These are phyloP conservation scores for Colletotrichum sp. DNA, from an alignment of 2,329 filamentous ascomycete species.

Conservation along the genomic window DNA sequence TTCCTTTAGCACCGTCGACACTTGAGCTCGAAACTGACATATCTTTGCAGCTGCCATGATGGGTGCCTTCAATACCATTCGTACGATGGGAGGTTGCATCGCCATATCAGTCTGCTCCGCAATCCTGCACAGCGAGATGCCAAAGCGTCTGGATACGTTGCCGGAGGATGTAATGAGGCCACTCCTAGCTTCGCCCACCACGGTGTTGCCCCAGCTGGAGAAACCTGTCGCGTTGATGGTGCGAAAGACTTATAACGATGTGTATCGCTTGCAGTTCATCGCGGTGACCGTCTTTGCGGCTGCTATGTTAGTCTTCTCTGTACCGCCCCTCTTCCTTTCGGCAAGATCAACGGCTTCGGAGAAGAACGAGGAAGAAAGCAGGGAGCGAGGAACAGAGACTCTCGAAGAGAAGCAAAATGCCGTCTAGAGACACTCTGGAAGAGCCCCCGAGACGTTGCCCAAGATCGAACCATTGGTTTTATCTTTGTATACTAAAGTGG, in stretches of 20 bases:
- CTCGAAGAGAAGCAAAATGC: not conserved
- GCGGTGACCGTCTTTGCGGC: not conserved
- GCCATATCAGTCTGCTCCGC: not conserved
- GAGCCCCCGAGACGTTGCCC: not conserved
- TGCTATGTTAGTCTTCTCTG: not conserved
- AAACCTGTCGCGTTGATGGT: not conserved
- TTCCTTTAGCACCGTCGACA: not conserved
- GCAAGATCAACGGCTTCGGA: not conserved
- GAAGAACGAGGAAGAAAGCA: not conserved
- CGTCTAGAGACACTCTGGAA: not conserved
- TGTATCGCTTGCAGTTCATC: not conserved
- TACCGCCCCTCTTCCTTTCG: not conserved
- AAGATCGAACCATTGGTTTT: not conserved
- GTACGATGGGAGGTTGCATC: not conserved
- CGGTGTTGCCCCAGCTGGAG: not conserved
- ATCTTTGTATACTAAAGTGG: not conserved
- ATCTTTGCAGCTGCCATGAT: not conserved
- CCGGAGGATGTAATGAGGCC: not conserved
- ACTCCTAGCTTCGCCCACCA: not conserved
- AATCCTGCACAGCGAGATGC: not conserved
- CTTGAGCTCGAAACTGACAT: too few relatives aligned
- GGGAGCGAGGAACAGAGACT: not conserved
- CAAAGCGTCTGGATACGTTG: not conserved
- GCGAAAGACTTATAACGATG: not conserved
- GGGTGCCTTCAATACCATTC: not conserved